These are phyloP conservation scores for Termitomyces titanicus DNA, from an alignment of 768 basidiomycete species.

Conservation along the genomic window DNA sequence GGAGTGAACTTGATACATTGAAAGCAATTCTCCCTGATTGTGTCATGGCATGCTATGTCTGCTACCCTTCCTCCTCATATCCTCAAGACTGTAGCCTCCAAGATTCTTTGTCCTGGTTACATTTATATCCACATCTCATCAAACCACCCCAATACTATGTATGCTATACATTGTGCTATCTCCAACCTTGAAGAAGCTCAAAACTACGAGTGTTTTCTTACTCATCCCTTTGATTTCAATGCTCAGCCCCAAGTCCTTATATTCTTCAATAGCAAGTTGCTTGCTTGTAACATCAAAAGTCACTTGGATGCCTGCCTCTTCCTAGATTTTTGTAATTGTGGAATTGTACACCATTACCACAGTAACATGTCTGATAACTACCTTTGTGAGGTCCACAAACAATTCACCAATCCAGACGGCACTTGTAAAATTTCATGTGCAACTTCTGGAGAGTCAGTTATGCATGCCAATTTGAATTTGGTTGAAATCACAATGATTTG, in stretches of 20 bases:
- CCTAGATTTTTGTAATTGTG: neutral
- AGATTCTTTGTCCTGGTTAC: neutral
- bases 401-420: conserved; percentile 14
- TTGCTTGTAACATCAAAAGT: neutral
- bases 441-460: neutral
- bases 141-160: conserved; percentile 26
- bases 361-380: conserved; percentile 24
- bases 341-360: conserved; percentile 23
- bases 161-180: conserved; percentile 23
- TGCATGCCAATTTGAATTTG: neutral
- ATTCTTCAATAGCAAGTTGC: neutral
- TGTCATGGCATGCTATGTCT: neutral
- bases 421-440: conserved; percentile 20
- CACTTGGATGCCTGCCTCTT: conserved; percentile 13
- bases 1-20: neutral
- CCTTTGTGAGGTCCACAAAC: conserved; percentile 12
- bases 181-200: conserved; percentile 12
- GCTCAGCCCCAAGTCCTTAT: conserved; percentile 13
- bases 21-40: neutral
- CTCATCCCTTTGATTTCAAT: conserved; percentile 3
- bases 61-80: conserved; percentile 23
- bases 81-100: conserved; percentile 9
- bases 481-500: neutral
- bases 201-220: conserved; percentile 24
- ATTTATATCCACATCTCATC: conserved; percentile 16